Conservation (phyloP, 345 rosid species). For the Kandelia obovata region DNA sequence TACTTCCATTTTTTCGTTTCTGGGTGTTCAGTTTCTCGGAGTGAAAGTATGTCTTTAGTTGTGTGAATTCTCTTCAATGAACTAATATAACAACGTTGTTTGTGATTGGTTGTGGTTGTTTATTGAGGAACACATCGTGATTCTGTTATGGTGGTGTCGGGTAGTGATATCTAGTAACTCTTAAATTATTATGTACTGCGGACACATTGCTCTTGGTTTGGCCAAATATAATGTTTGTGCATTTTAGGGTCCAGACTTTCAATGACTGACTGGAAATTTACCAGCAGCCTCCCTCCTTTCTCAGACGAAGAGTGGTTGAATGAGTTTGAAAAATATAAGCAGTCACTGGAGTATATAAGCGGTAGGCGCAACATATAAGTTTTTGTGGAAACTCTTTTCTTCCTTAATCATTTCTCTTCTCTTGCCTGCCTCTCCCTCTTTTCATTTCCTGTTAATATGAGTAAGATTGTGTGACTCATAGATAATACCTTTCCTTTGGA, state of each 20-base stretch:
- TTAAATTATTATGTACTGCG: neutral
- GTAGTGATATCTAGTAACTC: neutral
- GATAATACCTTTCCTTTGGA: too few relatives aligned
- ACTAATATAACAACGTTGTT: neutral
- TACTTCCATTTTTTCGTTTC: neutral
- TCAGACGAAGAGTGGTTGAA: too few relatives aligned
- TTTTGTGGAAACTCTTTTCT: too few relatives aligned
- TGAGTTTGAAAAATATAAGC: too few relatives aligned
- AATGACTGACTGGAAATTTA: too few relatives aligned
- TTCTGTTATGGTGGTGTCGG: neutral
- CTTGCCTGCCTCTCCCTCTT: too few relatives aligned
- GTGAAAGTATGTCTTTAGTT: neutral
- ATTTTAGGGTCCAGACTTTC: constrained; percentile 38
- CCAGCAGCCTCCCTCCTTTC: too few relatives aligned
- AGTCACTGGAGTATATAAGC: too few relatives aligned
- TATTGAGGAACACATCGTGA: neutral
- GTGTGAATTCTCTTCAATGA: neutral
- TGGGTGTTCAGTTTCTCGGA: neutral
- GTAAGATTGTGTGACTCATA: too few relatives aligned
- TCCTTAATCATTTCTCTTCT: too few relatives aligned
- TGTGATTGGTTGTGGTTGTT: neutral
- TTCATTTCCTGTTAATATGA: too few relatives aligned
- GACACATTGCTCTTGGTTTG: neutral
- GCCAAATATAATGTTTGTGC: neutral
- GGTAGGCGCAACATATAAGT: too few relatives aligned